Evolutionary conservation across 2,329 filamentous ascomycete genomes (phyloP).

Genomic region (Phialophora expanda): DNA sequence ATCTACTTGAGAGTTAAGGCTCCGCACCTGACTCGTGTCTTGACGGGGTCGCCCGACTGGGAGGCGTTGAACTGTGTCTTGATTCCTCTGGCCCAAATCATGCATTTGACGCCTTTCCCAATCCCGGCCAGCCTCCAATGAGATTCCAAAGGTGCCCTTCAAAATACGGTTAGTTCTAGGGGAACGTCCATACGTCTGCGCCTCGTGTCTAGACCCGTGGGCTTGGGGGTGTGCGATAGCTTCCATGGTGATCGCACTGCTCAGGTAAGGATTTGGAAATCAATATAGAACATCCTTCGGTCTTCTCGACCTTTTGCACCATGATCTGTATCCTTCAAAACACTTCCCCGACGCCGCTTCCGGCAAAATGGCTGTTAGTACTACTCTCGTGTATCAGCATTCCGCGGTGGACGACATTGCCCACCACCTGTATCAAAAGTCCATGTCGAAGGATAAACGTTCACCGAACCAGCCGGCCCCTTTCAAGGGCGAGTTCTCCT

Average conservation of each 20-base stretch:
- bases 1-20: background rate
- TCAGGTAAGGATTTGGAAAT: slow-evolving; percentile 35
- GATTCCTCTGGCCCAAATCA: background rate
- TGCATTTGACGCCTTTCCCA: background rate
- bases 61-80: background rate
- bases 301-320: slow-evolving; percentile 29
- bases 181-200: slow-evolving; percentile 13
- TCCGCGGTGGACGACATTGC: slow-evolving; percentile 11
- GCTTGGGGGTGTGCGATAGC: slow-evolving; percentile 15
- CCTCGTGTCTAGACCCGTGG: slow-evolving; percentile 16
- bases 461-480: slow-evolving; percentile 31
- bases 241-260: slow-evolving; percentile 30
- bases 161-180: slow-evolving; percentile 26
- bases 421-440: slow-evolving; percentile 10
- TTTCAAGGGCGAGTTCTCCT: slow-evolving; percentile 39
- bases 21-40: background rate
- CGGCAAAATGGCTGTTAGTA: slow-evolving; percentile 24
- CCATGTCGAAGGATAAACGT: slow-evolving; percentile 35
- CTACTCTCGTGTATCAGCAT: slow-evolving; percentile 27
- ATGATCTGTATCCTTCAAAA: slow-evolving; percentile 26
- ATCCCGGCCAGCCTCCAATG: background rate
- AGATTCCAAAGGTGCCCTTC: slow-evolving; percentile 21
- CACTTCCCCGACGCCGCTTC: slow-evolving; percentile 5
- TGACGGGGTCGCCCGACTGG: background rate
- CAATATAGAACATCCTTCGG: slow-evolving; percentile 31